These are phyloP conservation scores for Globisporangium middletonii DNA, from an alignment of 352 stramenopile genomes.

Conservation along the genomic window DNA sequence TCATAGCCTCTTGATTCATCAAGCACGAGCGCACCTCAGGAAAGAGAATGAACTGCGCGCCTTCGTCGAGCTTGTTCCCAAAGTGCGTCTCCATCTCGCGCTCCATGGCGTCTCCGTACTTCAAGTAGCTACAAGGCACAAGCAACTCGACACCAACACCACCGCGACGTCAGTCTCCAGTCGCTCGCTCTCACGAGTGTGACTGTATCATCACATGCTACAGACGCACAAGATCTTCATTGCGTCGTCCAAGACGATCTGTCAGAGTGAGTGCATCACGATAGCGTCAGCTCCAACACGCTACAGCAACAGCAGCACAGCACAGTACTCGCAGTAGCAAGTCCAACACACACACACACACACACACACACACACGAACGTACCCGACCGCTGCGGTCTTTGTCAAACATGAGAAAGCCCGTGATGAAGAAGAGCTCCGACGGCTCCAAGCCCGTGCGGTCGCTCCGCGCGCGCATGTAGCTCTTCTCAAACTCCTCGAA, in stretches of 20 bases:
- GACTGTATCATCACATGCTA: too few relatives aligned
- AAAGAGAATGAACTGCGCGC: conserved; percentile 59
- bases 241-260: conserved; percentile 73
- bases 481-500: conserved; percentile 75
- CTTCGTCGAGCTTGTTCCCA: conserved; percentile 52
- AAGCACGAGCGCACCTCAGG: conserved; percentile 25
- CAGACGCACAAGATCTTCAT: conserved; percentile 66
- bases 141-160: not conserved
- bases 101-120: conserved; percentile 75
- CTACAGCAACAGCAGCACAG: too few relatives aligned
- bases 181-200: not conserved
- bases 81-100: conserved; percentile 77
- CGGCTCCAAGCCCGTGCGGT: conserved; percentile 62
- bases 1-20: too few relatives aligned
- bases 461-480: conserved; percentile 56
- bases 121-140: conserved; percentile 38
- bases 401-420: conserved; percentile 84
- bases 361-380: not conserved
- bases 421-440: conserved; percentile 77
- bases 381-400: conserved; percentile 40
- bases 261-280: not conserved
- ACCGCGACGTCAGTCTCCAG: conserved; percentile 5
- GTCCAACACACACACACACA: not conserved
- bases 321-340: not conserved
- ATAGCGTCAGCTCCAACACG: not conserved